Base-by-base conservation (phyloP, 2,329 filamentous ascomycete species). In the Fusarium anthophilum region DNA sequence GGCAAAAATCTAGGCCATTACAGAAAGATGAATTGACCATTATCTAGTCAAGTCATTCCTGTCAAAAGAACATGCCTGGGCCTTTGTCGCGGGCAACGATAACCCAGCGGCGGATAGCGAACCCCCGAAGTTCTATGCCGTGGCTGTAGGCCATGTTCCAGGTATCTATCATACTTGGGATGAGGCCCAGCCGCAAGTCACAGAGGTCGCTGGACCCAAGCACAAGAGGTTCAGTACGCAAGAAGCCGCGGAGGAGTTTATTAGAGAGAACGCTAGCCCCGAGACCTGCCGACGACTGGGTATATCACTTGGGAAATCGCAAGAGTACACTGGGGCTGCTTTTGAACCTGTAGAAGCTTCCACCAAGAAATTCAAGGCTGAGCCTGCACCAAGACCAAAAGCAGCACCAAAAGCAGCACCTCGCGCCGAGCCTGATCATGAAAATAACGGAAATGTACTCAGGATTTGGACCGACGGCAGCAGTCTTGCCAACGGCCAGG, bases 221-320 rank as follows among this genome's bases (percentile, higher is more conserved):
- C 91, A 93, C 81, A 93, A 92, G 81, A 92, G 89, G 70, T 95
- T 95, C 74, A 82, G 84, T 8, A 92, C 89, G 3, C 86, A 88
- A 32, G 87, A 86, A 65, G 94, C 97, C 81, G 96, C 96, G 1
- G 90, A 96, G 78, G 90, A 90, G 26, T 98, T 93, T 80, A 93
- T 98, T 59, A 83, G 83, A 69, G 79, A 83, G 74, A 82, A 83
- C 60, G 85, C 85, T n/a, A 85, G 82, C 68, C 81, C 80, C 26
- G 83, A 83, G n/a, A 83, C 85, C 6, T 82, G 85, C 50, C 80
- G 84, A 45, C 81, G 81, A 7, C 77, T 86, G 45, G 83, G 84
- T 28, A 79, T 69, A 79, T 63, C 80, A 70, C 62, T 76, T 51
- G 61, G 74, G 63, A 56, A 65, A 35, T 9, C 45, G 41, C 51